A percentile compares a stretch with the other conserved stretches of the same genome.
These are phyloP conservation scores for Rosa rugosa DNA, from an alignment of 306 rosid genomes.

Conservation along the genomic window DNA sequence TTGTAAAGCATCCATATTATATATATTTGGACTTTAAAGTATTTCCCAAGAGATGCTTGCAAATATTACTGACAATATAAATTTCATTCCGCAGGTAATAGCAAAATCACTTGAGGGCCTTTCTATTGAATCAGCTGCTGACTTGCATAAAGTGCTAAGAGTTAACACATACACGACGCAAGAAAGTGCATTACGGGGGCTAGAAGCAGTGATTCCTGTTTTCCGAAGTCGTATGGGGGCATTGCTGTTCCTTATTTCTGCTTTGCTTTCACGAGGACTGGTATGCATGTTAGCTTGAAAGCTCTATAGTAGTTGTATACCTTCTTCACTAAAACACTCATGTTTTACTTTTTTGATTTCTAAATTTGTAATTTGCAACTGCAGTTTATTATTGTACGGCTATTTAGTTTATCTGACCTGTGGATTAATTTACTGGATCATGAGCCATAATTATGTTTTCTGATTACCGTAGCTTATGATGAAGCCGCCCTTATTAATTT, in stretches of 20 bases:
- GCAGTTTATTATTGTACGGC: neutral
- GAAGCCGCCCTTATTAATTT: neutral
- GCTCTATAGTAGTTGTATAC: conserved; percentile 1
- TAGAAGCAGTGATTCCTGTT: conserved; percentile 66
- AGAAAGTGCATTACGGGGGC: conserved; percentile 65
- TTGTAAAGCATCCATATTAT: conserved; percentile 17
- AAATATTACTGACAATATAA: conserved; percentile 22
- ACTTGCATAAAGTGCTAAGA: conserved; percentile 72
- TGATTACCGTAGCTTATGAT: neutral
- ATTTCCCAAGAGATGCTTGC: conserved; percentile 1
- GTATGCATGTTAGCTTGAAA: conserved; percentile 51
- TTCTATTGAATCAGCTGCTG: conserved; percentile 72
- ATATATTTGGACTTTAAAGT: conserved; percentile 23
- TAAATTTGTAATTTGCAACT: neutral
- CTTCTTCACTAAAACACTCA: neutral
- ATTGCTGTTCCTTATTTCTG: conserved; percentile 87
- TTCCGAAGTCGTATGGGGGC: conserved; percentile 98
- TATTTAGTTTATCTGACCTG: neutral
- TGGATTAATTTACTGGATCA: neutral
- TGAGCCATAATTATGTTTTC: neutral
- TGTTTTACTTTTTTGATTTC: neutral
- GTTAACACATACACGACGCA: conserved; percentile 61
- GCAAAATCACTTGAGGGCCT: conserved; percentile 74
- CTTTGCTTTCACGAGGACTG: conserved; percentile 94
- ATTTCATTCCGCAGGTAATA: conserved; percentile 46